These are phyloP conservation scores for Telfairia occidentalis DNA, from an alignment of 331 rosid species.

Conservation along the genomic window DNA sequence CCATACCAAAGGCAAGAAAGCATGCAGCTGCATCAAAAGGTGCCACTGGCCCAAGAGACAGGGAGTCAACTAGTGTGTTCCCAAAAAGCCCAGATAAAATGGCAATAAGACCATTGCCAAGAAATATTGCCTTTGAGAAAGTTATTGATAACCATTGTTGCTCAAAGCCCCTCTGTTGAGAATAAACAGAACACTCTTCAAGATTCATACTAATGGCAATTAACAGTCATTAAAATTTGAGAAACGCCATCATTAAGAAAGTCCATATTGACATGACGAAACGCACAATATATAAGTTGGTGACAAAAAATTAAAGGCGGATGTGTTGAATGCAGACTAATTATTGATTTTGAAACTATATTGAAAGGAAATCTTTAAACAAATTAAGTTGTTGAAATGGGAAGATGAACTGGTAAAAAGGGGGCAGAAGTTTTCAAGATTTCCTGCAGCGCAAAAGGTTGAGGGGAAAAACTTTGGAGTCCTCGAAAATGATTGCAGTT, in stretches of 20 bases:
- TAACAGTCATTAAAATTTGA: conserved; percentile 10
- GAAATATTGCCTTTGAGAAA: conserved; percentile 94
- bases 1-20: conserved; percentile 93
- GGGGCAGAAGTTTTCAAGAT: neutral
- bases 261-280: neutral
- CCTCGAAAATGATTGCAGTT: neutral
- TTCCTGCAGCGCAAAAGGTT: neutral
- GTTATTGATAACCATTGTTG: conserved; percentile 93
- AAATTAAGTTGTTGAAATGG: neutral
- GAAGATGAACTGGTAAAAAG: neutral
- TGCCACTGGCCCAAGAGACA: conserved; percentile 94
- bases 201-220: neutral
- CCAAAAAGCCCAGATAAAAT: conserved; percentile 86
- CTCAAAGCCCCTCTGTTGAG: conserved; percentile 77
- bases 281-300: neutral
- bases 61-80: conserved; percentile 68
- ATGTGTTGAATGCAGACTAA: neutral
- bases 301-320: neutral
- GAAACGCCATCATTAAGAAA: neutral
- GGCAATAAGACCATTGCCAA: conserved; percentile 96
- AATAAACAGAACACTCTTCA: neutral
- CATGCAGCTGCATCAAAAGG: conserved; percentile 98
- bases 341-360: neutral
- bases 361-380: neutral
- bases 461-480: neutral